Percentiles rank a stretch among this genome's conserved stretches.
phyloP scores from a whole-genome alignment of 2,329 filamentous ascomycete genomes.

The Colletotrichum spinosum region DNA sequence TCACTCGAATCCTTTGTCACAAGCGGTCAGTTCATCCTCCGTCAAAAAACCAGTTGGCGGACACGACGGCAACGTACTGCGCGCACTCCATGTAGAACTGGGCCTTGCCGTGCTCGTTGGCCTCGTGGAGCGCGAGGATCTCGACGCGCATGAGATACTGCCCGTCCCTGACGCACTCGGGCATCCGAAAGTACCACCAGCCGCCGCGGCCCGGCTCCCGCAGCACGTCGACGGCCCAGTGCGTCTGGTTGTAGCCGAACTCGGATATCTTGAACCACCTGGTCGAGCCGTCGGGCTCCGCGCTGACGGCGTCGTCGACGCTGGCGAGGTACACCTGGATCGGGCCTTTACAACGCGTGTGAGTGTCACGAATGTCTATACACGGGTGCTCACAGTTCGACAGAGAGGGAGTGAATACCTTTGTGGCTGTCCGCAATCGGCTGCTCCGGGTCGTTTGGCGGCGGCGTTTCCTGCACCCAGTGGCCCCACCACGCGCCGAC shows the following conservation, averaged over 20 bases:
- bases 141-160: slow-evolving; percentile 57
- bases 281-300: slow-evolving; percentile 47
- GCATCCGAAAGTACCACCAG: slow-evolving; percentile 51
- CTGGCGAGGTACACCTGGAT: slow-evolving; percentile 61
- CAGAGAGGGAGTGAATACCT: slow-evolving; percentile 43
- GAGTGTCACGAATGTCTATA: not conserved
- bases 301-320: slow-evolving; percentile 57
- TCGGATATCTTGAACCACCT: slow-evolving; percentile 65
- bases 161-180: slow-evolving; percentile 51
- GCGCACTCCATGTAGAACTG: slow-evolving; percentile 43
- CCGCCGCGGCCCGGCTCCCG: slow-evolving; percentile 36
- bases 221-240: slow-evolving; percentile 44
- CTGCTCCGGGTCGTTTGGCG: slow-evolving; percentile 55
- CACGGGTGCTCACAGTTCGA: not conserved
- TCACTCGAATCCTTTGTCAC: slow-evolving; percentile 49
- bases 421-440: slow-evolving; percentile 61
- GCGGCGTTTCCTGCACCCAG: slow-evolving; percentile 59
- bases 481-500: slow-evolving; percentile 61
- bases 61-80: slow-evolving; percentile 38
- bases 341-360: slow-evolving; percentile 48
- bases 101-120: slow-evolving; percentile 38
- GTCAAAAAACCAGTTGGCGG: slow-evolving; percentile 27
- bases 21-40: slow-evolving; percentile 29
- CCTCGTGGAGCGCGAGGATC: slow-evolving; percentile 54
- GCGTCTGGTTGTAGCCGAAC: slow-evolving; percentile 45